Percentiles rank a stretch among this genome's conserved stretches.
These are phyloP conservation scores for Trichoderma orchidacearum DNA, from an alignment of 495 filamentous ascomycete species.

Conservation along the genomic window DNA sequence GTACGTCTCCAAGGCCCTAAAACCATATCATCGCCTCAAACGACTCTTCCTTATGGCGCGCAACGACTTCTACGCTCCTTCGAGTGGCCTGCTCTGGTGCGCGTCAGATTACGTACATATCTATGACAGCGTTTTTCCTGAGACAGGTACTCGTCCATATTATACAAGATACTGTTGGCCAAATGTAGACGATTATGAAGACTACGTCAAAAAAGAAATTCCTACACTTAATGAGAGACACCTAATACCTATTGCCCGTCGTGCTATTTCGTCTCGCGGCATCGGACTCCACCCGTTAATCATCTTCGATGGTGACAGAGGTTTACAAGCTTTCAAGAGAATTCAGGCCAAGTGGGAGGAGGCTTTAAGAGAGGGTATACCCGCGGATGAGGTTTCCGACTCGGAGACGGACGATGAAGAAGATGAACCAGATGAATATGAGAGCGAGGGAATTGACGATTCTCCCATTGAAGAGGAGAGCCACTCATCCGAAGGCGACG, in stretches of 20 bases:
- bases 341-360: background rate
- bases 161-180: background rate
- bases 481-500: background rate
- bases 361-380: background rate
- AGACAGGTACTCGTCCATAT: background rate
- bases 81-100: background rate
- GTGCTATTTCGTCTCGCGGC: background rate
- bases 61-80: no score
- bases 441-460: constrained; percentile 2
- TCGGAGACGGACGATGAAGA: background rate
- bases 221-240: background rate
- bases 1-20: background rate
- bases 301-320: background rate
- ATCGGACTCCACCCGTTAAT: background rate
- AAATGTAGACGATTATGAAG: background rate
- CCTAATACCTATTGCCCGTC: background rate
- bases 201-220: background rate
- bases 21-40: background rate
- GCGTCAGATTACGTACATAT: background rate
- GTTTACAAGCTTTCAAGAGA: background rate
- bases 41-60: background rate
- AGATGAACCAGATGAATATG: background rate
- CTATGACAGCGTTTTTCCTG: background rate
- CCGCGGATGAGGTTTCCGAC: background rate
- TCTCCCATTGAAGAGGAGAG: background rate